phyloP scores from a whole-genome alignment of 352 stramenopile genomes.

The Phytophthora pini region DNA sequence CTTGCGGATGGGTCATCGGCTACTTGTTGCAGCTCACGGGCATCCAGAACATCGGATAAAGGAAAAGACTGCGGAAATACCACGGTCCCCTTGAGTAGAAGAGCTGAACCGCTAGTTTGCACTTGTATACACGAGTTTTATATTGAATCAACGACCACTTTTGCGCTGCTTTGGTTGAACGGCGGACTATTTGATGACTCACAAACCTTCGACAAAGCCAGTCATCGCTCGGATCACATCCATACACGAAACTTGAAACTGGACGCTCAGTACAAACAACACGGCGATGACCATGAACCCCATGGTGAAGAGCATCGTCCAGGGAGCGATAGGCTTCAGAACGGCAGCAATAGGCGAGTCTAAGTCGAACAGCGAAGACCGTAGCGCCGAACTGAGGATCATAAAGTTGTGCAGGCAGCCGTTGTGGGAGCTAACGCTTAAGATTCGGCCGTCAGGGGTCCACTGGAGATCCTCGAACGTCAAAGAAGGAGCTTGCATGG shows the following conservation, averaged over 20 bases:
- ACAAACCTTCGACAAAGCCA: conserved; percentile 62
- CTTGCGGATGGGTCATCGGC: conserved; percentile 83
- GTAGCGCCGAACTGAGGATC: conserved; percentile 73
- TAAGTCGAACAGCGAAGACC: conserved; percentile 62
- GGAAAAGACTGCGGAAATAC: background rate
- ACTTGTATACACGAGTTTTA: conserved; percentile 21
- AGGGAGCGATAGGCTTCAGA: conserved; percentile 68
- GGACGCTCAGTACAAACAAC: conserved; percentile 53
- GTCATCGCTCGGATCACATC: conserved; percentile 72
- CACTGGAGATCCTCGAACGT: conserved; percentile 85
- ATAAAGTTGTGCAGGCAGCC: conserved; percentile 93
- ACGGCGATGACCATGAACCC: conserved; percentile 54
- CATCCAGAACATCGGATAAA: conserved; percentile 76
- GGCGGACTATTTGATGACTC: conserved; percentile 3
- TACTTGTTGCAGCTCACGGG: conserved; percentile 84
- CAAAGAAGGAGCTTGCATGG: conserved; percentile 39
- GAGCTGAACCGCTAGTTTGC: conserved; percentile 25
- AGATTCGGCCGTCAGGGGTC: conserved; percentile 90
- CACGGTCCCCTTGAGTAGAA: conserved; percentile 24
- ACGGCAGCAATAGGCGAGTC: conserved; percentile 63
- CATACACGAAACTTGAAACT: conserved; percentile 54
- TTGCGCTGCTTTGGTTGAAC: background rate
- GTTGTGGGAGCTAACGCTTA: conserved; percentile 85
- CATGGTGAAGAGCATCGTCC: conserved; percentile 69
- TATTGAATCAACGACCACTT: conserved; percentile 12